These are phyloP conservation scores for Komagataella populi DNA, from an alignment of 805 yeast species.

Conservation along the genomic window DNA sequence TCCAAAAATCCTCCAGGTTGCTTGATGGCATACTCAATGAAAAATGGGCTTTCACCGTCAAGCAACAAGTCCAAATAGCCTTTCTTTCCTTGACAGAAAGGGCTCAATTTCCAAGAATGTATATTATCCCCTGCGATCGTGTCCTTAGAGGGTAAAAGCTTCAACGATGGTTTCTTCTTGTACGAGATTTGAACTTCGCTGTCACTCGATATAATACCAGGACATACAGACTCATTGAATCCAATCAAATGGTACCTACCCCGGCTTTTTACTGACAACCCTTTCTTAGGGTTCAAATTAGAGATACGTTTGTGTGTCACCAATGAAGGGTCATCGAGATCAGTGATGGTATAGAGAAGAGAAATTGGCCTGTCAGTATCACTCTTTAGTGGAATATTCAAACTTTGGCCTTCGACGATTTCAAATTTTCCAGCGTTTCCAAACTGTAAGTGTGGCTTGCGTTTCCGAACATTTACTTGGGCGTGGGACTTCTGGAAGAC, in stretches of 20 bases:
- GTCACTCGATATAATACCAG: slow-evolving; percentile 20
- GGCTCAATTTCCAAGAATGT: slow-evolving; percentile 4
- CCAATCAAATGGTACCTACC: slow-evolving; percentile 28
- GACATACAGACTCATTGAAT: slow-evolving; percentile 29
- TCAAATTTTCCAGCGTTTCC: slow-evolving; percentile 15
- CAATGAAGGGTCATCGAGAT: slow-evolving; percentile 9
- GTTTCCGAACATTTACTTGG: slow-evolving; percentile 53
- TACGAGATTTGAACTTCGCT: slow-evolving; percentile 12
- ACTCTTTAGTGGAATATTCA: slow-evolving; percentile 39
- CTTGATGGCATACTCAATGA: slow-evolving; percentile 49
- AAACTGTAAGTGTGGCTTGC: slow-evolving; percentile 39
- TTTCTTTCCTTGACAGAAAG: slow-evolving; percentile 13
- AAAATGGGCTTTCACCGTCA: slow-evolving; percentile 50
- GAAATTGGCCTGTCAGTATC: slow-evolving; percentile 16
- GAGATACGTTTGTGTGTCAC: slow-evolving; percentile 3
- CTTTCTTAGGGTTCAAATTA: slow-evolving; percentile 10
- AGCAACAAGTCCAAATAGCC: slow-evolving; percentile 23
- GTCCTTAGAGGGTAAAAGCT: slow-evolving; percentile 4
- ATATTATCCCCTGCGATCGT: not conserved
- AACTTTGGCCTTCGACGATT: slow-evolving; percentile 49
- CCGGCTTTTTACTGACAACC: slow-evolving; percentile 20
- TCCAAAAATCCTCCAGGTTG: slow-evolving; percentile 41
- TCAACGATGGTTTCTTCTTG: slow-evolving; percentile 15
- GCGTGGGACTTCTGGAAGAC: slow-evolving; percentile 51
- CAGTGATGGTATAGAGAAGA: slow-evolving; percentile 18